phyloP scores from a whole-genome alignment of 805 yeast genomes.

The Pichia ethanolica region DNA sequence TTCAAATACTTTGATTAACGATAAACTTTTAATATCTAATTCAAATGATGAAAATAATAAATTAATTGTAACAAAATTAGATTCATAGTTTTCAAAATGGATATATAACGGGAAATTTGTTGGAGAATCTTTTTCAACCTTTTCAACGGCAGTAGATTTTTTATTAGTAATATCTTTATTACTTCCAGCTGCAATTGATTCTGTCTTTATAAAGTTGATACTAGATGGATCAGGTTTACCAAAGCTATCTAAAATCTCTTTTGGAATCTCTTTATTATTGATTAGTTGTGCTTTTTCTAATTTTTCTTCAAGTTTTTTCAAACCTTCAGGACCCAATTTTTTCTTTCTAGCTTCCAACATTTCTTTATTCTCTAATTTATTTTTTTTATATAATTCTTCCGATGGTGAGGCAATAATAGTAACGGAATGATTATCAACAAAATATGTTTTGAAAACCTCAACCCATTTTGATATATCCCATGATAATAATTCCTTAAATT shows the following conservation, averaged over 20 bases:
- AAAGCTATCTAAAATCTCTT: constrained; percentile 51
- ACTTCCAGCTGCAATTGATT: constrained; percentile 53
- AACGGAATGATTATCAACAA: constrained; percentile 57
- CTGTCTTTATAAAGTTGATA: constrained; percentile 64
- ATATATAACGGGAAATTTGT: constrained; percentile 55
- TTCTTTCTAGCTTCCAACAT: constrained; percentile 42
- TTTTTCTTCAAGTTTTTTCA: constrained; percentile 39
- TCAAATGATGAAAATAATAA: constrained; percentile 50
- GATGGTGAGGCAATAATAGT: constrained; percentile 72
- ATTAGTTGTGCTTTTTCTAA: constrained; percentile 55
- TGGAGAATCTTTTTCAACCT: constrained; percentile 29
- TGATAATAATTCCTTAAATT: constrained; percentile 45
- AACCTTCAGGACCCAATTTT: constrained; percentile 53
- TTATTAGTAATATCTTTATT: constrained; percentile 29
- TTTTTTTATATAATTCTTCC: constrained; percentile 40
- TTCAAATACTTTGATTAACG: constrained; percentile 57
- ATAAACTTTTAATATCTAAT: constrained; percentile 46
- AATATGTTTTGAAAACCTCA: constrained; percentile 39
- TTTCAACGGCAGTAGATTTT: constrained; percentile 17
- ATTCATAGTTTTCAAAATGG: constrained; percentile 71
- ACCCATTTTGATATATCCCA: constrained; percentile 74
- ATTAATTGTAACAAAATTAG: constrained; percentile 69
- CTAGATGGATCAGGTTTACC: constrained; percentile 67
- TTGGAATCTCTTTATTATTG: constrained; percentile 77
- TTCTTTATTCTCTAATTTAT: constrained; percentile 45